These are phyloP conservation scores for Trametes punicea DNA, from an alignment of 768 basidiomycete genomes.

Conservation along the genomic window DNA sequence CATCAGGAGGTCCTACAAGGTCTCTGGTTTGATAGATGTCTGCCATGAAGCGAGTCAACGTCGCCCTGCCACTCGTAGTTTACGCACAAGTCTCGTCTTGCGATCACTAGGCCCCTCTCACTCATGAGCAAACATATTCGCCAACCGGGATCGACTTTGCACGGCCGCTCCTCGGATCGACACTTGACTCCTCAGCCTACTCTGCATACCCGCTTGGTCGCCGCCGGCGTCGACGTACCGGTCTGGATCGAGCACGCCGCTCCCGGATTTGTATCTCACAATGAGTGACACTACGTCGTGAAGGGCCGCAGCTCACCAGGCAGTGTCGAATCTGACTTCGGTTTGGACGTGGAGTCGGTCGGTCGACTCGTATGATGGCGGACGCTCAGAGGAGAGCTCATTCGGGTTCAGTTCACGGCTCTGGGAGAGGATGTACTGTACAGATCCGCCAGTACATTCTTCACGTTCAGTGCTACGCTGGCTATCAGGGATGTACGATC, in stretches of 20 bases:
- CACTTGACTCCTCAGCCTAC: slow-evolving; percentile 64
- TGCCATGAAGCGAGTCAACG: too few species aligned
- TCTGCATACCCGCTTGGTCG: slow-evolving; percentile 29
- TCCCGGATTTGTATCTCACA: slow-evolving; percentile 26
- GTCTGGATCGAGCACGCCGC: background rate
- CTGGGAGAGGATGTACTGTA: slow-evolving; percentile 26
- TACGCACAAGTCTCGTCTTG: too few species aligned
- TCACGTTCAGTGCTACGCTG: too few species aligned
- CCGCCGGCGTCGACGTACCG: slow-evolving; percentile 14
- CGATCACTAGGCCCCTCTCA: too few species aligned
- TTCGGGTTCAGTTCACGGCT: slow-evolving; percentile 43
- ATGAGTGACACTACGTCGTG: slow-evolving; percentile 23
- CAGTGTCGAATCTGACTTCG: slow-evolving; percentile 12
- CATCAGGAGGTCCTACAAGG: too few species aligned
- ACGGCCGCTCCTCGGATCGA: slow-evolving; percentile 72
- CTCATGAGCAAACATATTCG: slow-evolving; percentile 7
- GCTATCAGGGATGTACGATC: too few species aligned
- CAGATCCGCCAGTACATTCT: too few species aligned
- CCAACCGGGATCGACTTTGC: slow-evolving; percentile 47
- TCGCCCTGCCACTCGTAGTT: too few species aligned
- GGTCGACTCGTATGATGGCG: slow-evolving; percentile 24
- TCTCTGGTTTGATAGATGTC: too few species aligned
- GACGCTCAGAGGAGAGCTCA: slow-evolving; percentile 22
- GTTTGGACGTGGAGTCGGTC: slow-evolving; percentile 1
- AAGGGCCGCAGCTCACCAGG: slow-evolving; percentile 4